Evolutionary conservation across 805 yeast species (phyloP), one percentile per base, ranked within the genome.

Genomic region (Saturnispora halmiae): DNA sequence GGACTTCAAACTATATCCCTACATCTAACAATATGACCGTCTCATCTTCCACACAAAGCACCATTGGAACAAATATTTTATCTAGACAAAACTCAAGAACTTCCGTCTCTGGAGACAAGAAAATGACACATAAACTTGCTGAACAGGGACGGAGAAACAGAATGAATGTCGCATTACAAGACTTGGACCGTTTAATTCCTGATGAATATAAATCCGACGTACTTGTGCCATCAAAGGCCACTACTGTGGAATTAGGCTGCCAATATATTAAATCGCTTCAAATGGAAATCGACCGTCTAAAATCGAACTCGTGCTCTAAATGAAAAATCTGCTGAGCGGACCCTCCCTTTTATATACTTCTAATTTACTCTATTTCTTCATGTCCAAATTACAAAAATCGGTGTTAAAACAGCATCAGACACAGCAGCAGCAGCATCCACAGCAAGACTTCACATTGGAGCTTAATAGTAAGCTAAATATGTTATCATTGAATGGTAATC

Each of bases 81-180:
- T 38, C 45, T 8, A 37, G 36, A 26, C 28, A 29, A 25, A 20
- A 36, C 22, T 27, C 36, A 10, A 26, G 34, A 20, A 32, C 36
- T 15, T 25, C 31, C 7, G 16, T 15, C 8, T 15, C 16, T 13
- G 30, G 46, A 4, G 67, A 72, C 22, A 80, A 82, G 56, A 78
- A 80, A 51, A 74, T 81, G 2, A 74, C 75, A 31, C 98, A 90
- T 60, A 88, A 90, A 57, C 70, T 85, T 13, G 97, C 98, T 1
- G 98, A 90, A 61, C 96, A 92, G 60, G 97, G 95, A 13, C 71
- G 98, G 40, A 73, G 98, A 51, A 88, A 90, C 58, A 69, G 98
- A 47, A 82, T 90, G 79, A 92, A 92, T 58, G 64, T 68, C 42
- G 97, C 96, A 0, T 77, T 90, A 24, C 76, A 75, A 33, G 95